A percentile compares a stretch with the other conserved stretches of the same genome.
These are phyloP conservation scores for Nectriaceae sp. DNA, from an alignment of 2,329 filamentous ascomycete species.

Conservation along the genomic window DNA sequence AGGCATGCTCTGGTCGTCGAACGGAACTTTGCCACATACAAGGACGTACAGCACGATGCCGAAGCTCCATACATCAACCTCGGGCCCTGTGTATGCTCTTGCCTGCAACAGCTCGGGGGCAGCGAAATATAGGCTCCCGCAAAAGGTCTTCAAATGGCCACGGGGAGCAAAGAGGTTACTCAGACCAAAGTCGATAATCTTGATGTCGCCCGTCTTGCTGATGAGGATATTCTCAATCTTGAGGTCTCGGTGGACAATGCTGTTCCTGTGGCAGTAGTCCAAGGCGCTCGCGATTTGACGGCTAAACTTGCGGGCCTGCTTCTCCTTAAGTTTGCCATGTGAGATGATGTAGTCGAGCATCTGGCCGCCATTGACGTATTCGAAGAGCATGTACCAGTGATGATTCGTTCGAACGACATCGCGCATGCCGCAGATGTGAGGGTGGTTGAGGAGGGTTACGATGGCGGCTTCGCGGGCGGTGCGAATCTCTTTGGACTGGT, in stretches of 20 bases:
- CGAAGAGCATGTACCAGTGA: conserved; percentile 99
- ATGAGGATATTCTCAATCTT: conserved; percentile 99
- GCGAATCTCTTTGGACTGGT: conserved; percentile 94
- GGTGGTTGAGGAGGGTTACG: conserved; percentile 89
- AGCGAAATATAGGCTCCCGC: conserved; percentile 95
- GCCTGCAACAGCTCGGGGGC: conserved; percentile 93
- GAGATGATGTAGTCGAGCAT: conserved; percentile 99
- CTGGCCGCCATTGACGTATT: conserved; percentile 97
- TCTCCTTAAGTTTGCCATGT: conserved; percentile 95
- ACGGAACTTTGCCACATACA: conserved; percentile 96
- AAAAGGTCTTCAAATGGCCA: conserved; percentile 90
- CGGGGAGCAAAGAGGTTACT: conserved; percentile 93
- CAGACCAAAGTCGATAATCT: conserved; percentile 97
- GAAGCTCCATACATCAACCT: conserved; percentile 98
- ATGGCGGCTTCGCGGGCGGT: conserved; percentile 96
- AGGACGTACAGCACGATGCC: conserved; percentile 96
- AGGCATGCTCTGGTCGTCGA: conserved; percentile 99
- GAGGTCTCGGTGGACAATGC: conserved; percentile 93
- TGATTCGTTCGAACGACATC: conserved; percentile 96
- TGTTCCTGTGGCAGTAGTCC: conserved; percentile 97
- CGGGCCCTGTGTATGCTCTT: conserved; percentile 90
- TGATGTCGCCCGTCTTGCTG: conserved; percentile 98
- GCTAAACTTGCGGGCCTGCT: conserved; percentile 96
- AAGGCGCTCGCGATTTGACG: conserved; percentile 95
- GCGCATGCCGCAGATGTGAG: conserved; percentile 92